Evolutionary conservation across 2,329 filamentous ascomycete genomes (phyloP).

Genomic region (Corinectria fuckeliana): DNA sequence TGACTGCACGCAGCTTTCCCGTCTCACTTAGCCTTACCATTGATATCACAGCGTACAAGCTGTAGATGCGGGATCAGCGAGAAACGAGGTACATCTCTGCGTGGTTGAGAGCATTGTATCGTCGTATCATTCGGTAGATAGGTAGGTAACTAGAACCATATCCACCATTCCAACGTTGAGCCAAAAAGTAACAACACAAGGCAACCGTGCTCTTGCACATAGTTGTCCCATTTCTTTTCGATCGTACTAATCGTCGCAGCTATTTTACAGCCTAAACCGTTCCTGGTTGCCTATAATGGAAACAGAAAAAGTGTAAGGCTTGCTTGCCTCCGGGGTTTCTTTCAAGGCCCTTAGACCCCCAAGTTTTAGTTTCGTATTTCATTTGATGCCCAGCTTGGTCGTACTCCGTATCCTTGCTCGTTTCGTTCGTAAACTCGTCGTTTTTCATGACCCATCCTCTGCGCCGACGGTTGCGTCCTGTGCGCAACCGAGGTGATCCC

Average conservation of each 20-base stretch:
- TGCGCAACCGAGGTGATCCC: background rate
- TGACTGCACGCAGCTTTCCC: no score
- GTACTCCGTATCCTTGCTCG: constrained; percentile 6
- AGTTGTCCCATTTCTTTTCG: background rate
- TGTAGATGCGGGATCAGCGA: no score
- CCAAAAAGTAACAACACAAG: constrained; percentile 7
- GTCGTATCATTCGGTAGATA: background rate
- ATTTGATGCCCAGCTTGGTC: constrained; percentile 4
- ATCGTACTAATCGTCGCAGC: background rate
- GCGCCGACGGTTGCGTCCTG: background rate
- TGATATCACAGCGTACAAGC: no score
- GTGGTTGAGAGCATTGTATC: background rate
- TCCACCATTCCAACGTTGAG: constrained; percentile 3
- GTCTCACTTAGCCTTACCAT: no score
- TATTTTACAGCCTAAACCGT: background rate
- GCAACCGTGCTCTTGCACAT: background rate
- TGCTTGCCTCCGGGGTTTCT: background rate
- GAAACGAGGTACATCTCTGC: background rate
- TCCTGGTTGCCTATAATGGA: background rate
- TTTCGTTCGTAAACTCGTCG: constrained; percentile 16
- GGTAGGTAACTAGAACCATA: constrained; percentile 6
- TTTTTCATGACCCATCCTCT: constrained; percentile 1
- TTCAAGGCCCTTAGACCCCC: background rate
- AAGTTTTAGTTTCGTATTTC: constrained; percentile 1
- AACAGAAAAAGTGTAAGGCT: background rate